These are phyloP conservation scores for Blumeria graminis DNA, from an alignment of 2,329 filamentous ascomycete genomes.

Conservation along the genomic window DNA sequence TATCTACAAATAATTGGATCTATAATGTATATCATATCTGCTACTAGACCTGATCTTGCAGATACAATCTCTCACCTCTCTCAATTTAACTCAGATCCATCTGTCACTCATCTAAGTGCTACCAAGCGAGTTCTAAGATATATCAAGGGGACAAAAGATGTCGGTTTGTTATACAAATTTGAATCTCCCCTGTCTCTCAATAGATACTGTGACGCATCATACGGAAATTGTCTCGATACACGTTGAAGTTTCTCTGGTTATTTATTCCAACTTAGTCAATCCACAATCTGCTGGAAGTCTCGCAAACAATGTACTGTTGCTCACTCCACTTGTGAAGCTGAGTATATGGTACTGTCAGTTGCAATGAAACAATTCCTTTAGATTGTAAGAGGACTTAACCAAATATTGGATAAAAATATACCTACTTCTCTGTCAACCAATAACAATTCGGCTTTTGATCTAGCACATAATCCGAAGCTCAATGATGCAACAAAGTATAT, in stretches of 20 bases:
- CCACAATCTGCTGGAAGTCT: neutral
- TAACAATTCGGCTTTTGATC: neutral
- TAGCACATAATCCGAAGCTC: neutral
- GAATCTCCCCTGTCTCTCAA: neutral
- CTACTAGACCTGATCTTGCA: neutral
- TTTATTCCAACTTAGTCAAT: conserved; percentile 1
- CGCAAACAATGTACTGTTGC: neutral
- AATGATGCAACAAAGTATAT: conserved; percentile 1
- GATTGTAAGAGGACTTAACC: neutral
- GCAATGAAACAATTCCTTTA: neutral
- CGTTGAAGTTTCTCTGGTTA: neutral
- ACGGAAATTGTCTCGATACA: neutral
- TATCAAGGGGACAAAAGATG: conserved; percentile 1
- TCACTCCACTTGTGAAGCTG: conserved; percentile 1
- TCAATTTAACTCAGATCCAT: neutral
- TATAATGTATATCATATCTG: neutral
- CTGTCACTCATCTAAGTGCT: neutral
- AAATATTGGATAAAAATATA: neutral
- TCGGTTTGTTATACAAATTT: neutral
- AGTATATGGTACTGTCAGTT: neutral
- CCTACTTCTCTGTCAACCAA: neutral
- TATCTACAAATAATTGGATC: neutral
- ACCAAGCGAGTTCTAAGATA: neutral
- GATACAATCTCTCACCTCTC: neutral
- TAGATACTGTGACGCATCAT: neutral